phyloP scores from a whole-genome alignment of 2,329 filamentous ascomycete genomes.

The Scedosporium dehoogii region DNA sequence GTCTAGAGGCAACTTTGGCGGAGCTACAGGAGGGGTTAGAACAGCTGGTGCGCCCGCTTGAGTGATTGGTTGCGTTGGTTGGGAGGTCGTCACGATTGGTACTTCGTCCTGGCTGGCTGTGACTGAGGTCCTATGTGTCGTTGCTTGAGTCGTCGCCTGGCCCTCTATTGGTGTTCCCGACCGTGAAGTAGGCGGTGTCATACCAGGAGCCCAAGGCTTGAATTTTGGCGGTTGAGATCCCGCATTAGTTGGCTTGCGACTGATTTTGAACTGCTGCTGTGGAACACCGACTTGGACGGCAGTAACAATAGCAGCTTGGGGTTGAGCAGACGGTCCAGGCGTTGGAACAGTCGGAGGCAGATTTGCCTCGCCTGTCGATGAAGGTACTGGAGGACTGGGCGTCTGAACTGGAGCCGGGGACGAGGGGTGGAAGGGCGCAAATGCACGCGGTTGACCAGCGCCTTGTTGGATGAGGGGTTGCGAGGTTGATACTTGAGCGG shows the following conservation, averaged over 20 bases:
- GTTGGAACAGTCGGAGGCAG: background rate
- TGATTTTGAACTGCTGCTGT: background rate
- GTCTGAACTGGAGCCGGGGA: background rate
- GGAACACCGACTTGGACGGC: background rate
- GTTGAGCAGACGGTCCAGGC: background rate
- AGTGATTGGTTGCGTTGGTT: background rate
- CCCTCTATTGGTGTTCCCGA: background rate
- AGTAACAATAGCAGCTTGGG: background rate
- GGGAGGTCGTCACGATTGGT: background rate
- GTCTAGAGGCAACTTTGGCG: background rate
- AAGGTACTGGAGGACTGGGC: background rate
- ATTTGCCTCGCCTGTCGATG: background rate
- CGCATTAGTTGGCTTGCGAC: conserved; percentile 5
- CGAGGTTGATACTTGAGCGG: background rate
- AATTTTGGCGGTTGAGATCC: background rate
- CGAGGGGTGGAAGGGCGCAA: background rate
- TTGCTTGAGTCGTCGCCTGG: background rate
- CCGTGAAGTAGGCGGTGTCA: background rate
- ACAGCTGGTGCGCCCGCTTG: background rate
- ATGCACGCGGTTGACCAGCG: background rate
- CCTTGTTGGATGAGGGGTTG: background rate
- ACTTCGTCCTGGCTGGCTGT: background rate
- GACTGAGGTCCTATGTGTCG: background rate
- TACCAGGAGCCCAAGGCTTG: conserved; percentile 6
- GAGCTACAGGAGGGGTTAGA: background rate